phyloP scores from a whole-genome alignment of 1,284 basidiomycete genomes.

The Phlebopus sp. region DNA sequence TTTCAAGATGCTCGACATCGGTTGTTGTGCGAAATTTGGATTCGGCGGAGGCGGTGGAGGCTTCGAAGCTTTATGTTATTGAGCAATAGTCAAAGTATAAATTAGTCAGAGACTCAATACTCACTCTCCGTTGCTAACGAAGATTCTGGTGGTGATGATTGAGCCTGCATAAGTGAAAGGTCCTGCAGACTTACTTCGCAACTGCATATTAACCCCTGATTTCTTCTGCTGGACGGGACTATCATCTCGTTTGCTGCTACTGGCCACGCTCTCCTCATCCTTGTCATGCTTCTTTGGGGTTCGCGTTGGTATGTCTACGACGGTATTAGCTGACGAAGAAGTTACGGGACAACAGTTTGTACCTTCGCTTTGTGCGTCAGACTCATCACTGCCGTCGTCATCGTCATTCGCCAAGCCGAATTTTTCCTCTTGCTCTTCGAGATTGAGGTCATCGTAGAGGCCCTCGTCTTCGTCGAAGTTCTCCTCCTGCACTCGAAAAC shows the following conservation, averaged over 20 bases:
- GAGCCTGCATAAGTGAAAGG: conserved; percentile 1
- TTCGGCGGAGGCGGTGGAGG: conserved; percentile 79
- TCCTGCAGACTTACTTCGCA: conserved; percentile 57
- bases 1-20: conserved; percentile 80
- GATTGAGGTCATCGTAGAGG: conserved; percentile 96
- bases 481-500: conserved; percentile 68
- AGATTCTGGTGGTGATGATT: conserved; percentile 35
- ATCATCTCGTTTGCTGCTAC: conserved; percentile 63
- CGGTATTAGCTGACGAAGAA: conserved; percentile 4
- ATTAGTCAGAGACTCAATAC: conserved; percentile 28
- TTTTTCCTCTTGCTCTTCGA: conserved; percentile 96
- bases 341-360: conserved; percentile 10
- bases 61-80: conserved; percentile 49
- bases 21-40: conserved; percentile 76
- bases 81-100: conserved; percentile 11
- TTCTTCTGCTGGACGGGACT: conserved; percentile 76
- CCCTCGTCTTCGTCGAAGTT: conserved; percentile 98
- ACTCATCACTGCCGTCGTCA: conserved; percentile 67
- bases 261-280: conserved; percentile 70
- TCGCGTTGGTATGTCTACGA: conserved; percentile 59
- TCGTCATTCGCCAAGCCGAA: conserved; percentile 78
- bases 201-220: conserved; percentile 53
- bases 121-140: conserved; percentile 48
- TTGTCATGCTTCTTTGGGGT: conserved; percentile 76
- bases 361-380: conserved; percentile 75